Conservation (phyloP, 306 rosid species). For the Quercus agrifolia region DNA sequence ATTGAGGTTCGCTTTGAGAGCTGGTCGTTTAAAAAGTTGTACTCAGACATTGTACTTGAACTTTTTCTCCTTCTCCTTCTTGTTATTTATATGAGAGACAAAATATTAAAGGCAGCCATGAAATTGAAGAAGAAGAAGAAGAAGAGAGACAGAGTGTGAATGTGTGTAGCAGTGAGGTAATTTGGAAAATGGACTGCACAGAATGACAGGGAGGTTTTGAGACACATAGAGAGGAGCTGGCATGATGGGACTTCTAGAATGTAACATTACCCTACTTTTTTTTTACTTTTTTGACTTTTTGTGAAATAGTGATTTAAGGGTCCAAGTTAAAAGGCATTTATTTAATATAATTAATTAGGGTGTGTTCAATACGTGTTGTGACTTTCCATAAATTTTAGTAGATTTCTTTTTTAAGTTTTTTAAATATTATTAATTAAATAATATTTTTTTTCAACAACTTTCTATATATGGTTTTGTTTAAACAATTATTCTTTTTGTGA, state of each 20-base stretch:
- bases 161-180: not conserved
- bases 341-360: too few relatives aligned
- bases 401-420: too few relatives aligned
- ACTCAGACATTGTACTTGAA: constrained; percentile 33
- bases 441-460: too few relatives aligned
- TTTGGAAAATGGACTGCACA: constrained; percentile 7
- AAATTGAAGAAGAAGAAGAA: not conserved
- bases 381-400: too few relatives aligned
- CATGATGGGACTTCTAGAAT: constrained; percentile 29
- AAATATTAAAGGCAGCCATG: not conserved
- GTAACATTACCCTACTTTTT: not conserved
- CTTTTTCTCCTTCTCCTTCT: not conserved
- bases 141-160: not conserved
- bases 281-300: not conserved
- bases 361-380: too few relatives aligned
- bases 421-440: too few relatives aligned
- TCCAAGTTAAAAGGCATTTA: too few relatives aligned
- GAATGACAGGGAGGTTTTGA: constrained; percentile 17
- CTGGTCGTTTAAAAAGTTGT: constrained; percentile 51
- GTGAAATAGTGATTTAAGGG: too few relatives aligned
- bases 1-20: constrained; percentile 54
- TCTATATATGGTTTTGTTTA: too few relatives aligned
- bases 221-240: constrained; percentile 21
- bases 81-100: not conserved
- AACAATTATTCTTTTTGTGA: too few relatives aligned